A percentile compares a stretch with the other conserved stretches of the same genome.
Conservation (phyloP, 2,329 filamentous ascomycete genomes). For the Aspergillus sergii region DNA sequence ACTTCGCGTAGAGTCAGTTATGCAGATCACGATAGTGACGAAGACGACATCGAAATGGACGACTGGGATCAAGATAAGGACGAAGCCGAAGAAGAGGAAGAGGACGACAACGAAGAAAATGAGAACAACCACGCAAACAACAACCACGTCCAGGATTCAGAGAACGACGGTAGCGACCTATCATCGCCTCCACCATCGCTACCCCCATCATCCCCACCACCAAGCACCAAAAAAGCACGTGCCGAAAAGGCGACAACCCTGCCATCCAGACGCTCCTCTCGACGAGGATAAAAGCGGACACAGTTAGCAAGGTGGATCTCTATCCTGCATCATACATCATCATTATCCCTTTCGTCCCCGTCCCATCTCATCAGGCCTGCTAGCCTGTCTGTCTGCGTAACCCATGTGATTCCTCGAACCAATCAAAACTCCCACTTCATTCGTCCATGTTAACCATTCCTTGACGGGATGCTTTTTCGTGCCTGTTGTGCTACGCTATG, state of each 20-base stretch:
- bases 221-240: slow-evolving; percentile 18
- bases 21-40: slow-evolving; percentile 47
- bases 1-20: slow-evolving; percentile 44
- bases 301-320: not conserved
- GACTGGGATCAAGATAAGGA: slow-evolving; percentile 36
- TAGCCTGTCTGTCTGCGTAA: not conserved
- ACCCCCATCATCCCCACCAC: slow-evolving; percentile 12
- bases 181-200: slow-evolving; percentile 11
- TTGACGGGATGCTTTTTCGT: slow-evolving; percentile 11
- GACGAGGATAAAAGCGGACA: slow-evolving; percentile 15
- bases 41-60: slow-evolving; percentile 47
- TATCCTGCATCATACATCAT: not conserved
- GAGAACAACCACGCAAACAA: slow-evolving; percentile 22
- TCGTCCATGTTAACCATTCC: slow-evolving; percentile 5
- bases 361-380: not conserved
- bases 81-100: slow-evolving; percentile 28
- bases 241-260: slow-evolving; percentile 15
- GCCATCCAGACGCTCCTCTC: slow-evolving; percentile 24
- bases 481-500: not conserved
- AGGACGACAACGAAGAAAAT: slow-evolving; percentile 14
- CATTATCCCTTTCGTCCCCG: not conserved
- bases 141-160: slow-evolving; percentile 9
- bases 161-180: slow-evolving; percentile 16
- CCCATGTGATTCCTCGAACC: not conserved
- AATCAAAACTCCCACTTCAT: not conserved